Evolutionary conservation across 108 stramenopile genomes (phyloP), one percentile per base, ranked within the genome.

Genomic region (Cylindrotheca fusiformis): DNA sequence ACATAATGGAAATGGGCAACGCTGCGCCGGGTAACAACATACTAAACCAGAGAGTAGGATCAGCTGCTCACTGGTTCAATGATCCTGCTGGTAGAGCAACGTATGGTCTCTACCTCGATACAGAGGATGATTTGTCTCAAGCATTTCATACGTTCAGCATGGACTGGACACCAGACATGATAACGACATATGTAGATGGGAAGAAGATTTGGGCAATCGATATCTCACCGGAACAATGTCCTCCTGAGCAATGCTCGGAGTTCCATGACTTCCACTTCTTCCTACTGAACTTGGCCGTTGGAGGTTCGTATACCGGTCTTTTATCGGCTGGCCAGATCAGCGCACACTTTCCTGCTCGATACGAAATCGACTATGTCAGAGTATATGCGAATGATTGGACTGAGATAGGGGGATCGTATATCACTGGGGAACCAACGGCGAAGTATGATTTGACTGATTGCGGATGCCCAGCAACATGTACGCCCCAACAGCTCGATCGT

Each of bases 321-420:
- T 22, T 14, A 0, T 12, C 28, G 0, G 32, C 33, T 0, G 60
- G 52, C 0, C 59, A 63, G 2, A 60, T 67, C 22, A 57, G 56
- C 21, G 67, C 74, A 2, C 53, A 45, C 1, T 45, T 61, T 2
- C 66, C 72, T 22, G 60, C 52, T 17, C 31, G 27, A 1, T 67
- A 67, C 61, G 17, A 55, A 17, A 57, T 79, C 10, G 78, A 74
- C 48, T 75, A 79, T 62, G 74, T 79, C n/a, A 47, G 69, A 4
- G 63, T 75, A 21, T 69, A 46, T 32, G 54, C 61, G 57, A 68
- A 68, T 55, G 48, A 55, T 28, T 33, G 55, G 22, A 68, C 67
- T 3, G 26, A 52, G 12, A 19, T 68, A 1, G 41, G 36, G 14
- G 36, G 36, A 41, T 6, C 36, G 6, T 41, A 6, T 6, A 14